Evolutionary conservation across 495 filamentous ascomycete species (phyloP).

Genomic region (Aspergillus bertholletiae): DNA sequence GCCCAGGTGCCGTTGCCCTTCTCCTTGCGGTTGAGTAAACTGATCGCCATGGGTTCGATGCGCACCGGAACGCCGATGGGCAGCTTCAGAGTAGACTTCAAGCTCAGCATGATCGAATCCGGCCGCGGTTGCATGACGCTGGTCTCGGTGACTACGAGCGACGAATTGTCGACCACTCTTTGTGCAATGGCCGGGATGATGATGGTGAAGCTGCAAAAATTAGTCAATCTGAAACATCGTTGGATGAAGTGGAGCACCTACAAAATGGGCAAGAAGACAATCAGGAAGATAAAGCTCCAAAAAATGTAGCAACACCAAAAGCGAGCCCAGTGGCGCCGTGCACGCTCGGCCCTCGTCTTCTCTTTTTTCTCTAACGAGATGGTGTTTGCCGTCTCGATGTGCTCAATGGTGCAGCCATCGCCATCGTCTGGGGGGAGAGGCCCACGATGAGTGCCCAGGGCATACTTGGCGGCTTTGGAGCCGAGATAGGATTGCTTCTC

Average conservation of each 20-base stretch:
- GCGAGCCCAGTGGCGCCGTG: conserved; percentile 36
- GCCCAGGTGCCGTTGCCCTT: conserved; percentile 26
- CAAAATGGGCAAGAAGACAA: conserved; percentile 40
- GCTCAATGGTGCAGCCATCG: conserved; percentile 20
- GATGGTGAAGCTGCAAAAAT: conserved; percentile 33
- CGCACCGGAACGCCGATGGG: conserved; percentile 33
- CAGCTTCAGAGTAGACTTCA: conserved; percentile 34
- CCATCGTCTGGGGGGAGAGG: conserved; percentile 21
- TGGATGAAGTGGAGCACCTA: conserved; percentile 12
- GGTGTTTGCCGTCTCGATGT: conserved; percentile 27
- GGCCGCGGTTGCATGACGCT: conserved; percentile 31
- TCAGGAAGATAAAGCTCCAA: conserved; percentile 31
- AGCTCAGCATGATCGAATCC: conserved; percentile 27
- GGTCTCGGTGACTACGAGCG: conserved; percentile 34
- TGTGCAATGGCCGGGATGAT: conserved; percentile 43
- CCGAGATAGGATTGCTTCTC: conserved; percentile 26
- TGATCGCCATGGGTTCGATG: conserved; percentile 33
- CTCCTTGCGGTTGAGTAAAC: conserved; percentile 29
- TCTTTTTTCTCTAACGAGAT: conserved; percentile 27
- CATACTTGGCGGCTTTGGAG: conserved; percentile 31
- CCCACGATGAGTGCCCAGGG: conserved; percentile 34
- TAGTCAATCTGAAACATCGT: background rate
- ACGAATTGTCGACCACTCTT: conserved; percentile 35
- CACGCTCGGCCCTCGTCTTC: conserved; percentile 22
- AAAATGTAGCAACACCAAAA: conserved; percentile 41